phyloP scores from a whole-genome alignment of 768 basidiomycete genomes.

The Naganishia vaughanmartiniae region DNA sequence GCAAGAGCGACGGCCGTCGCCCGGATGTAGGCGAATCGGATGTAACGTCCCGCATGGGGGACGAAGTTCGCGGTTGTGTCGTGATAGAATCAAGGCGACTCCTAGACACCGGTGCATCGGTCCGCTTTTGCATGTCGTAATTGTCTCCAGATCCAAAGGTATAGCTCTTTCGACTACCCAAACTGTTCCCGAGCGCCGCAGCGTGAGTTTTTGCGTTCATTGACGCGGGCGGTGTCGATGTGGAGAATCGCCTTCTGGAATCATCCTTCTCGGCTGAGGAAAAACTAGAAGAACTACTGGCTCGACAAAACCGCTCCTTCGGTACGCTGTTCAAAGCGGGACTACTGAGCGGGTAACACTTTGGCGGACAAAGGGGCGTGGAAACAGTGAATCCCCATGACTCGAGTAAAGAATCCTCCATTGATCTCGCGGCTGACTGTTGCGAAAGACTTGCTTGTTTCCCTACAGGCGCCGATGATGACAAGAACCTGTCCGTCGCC shows the following conservation, averaged over 20 bases:
- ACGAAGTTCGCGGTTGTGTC: not conserved
- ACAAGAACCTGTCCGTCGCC: not conserved
- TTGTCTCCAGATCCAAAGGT: not conserved
- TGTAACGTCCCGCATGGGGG: not conserved
- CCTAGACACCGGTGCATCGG: not conserved
- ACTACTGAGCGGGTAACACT: slow-evolving; percentile 19
- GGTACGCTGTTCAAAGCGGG: not conserved
- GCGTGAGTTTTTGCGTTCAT: not conserved
- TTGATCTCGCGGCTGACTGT: slow-evolving; percentile 3
- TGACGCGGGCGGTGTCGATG: not conserved
- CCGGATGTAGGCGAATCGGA: not conserved
- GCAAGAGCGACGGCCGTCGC: not conserved
- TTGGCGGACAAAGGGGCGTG: slow-evolving; percentile 12
- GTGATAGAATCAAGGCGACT: not conserved
- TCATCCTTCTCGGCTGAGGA: slow-evolving; percentile 3
- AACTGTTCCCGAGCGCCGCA: not conserved
- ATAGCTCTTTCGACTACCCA: not conserved
- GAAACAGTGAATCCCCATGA: slow-evolving; percentile 20
- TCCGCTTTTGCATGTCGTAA: not conserved
- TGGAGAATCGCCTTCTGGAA: not conserved
- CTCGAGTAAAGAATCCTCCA: slow-evolving; percentile 6
- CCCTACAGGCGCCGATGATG: not conserved
- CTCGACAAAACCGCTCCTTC: slow-evolving; percentile 1
- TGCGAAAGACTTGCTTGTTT: slow-evolving; percentile 7
- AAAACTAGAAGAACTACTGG: not conserved